These are phyloP conservation scores for Moesziomyces aphidis DNA, from an alignment of 1,284 basidiomycete species.

Conservation along the genomic window DNA sequence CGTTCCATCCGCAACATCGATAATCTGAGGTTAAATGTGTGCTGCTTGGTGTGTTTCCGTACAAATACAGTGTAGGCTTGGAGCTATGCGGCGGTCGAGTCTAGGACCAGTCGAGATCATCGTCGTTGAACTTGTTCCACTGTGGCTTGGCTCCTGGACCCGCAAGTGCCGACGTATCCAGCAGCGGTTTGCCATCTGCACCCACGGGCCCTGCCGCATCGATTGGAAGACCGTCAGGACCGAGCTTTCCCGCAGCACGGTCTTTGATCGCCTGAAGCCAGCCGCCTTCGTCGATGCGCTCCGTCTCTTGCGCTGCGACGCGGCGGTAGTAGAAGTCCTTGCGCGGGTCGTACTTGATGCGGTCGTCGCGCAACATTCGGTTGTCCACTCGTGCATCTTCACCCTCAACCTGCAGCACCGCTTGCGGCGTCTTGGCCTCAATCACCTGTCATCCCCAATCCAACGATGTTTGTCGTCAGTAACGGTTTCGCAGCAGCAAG, in stretches of 20 bases:
- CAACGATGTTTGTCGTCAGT: not conserved
- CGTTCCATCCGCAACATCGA: no score
- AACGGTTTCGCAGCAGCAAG: no score
- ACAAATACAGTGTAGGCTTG: conserved; percentile 9
- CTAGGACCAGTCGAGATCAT: conserved; percentile 62
- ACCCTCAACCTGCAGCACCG: conserved; percentile 85
- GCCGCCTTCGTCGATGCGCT: conserved; percentile 63
- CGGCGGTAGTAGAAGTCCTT: conserved; percentile 71
- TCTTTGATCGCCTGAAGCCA: conserved; percentile 51
- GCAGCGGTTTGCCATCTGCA: conserved; percentile 27
- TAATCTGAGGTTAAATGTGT: not conserved
- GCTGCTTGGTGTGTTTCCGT: conserved; percentile 1
- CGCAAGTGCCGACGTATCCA: conserved; percentile 20
- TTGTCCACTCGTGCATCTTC: conserved; percentile 89
- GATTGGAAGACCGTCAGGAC: conserved; percentile 35
- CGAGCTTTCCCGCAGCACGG: conserved; percentile 46
- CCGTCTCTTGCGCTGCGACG: conserved; percentile 42
- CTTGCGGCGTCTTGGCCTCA: conserved; percentile 90
- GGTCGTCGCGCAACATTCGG: conserved; percentile 80
- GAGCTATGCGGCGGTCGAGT: not conserved
- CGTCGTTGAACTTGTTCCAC: conserved; percentile 53
- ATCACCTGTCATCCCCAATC: conserved; percentile 75
- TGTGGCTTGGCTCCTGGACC: not conserved
- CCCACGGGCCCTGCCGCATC: conserved; percentile 23
- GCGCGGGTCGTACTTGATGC: conserved; percentile 72